Conservation (phyloP, 1,284 basidiomycete species). For the Leccinum solheimii region DNA sequence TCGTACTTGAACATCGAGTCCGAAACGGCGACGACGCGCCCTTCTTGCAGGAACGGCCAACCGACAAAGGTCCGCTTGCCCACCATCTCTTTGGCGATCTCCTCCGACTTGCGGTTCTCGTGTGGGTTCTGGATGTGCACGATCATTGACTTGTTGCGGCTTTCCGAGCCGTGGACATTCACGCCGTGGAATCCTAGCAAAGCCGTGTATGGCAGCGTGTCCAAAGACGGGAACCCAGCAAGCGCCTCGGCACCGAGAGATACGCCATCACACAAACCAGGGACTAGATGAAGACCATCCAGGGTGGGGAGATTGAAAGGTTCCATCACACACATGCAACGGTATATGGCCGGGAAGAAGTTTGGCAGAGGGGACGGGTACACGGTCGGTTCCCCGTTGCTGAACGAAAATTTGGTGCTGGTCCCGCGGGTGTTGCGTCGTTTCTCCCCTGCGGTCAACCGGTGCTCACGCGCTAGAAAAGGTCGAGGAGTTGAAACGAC, state of each 20-base stretch:
- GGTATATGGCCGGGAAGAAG: slow-evolving; percentile 90
- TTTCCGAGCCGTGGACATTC: slow-evolving; percentile 91
- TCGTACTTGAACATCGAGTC: slow-evolving; percentile 90
- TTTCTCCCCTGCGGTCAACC: slow-evolving; percentile 77
- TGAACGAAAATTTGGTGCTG: slow-evolving; percentile 79
- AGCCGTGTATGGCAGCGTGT: slow-evolving; percentile 84
- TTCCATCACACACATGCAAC: slow-evolving; percentile 78
- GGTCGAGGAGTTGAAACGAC: neutral
- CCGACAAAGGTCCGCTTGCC: slow-evolving; percentile 79
- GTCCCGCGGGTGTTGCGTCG: slow-evolving; percentile 79
- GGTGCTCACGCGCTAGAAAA: slow-evolving; percentile 66
- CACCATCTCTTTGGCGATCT: slow-evolving; percentile 75
- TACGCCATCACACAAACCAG: slow-evolving; percentile 89
- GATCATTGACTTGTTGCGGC: slow-evolving; percentile 90
- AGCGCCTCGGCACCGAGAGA: slow-evolving; percentile 84
- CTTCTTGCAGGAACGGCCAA: slow-evolving; percentile 97
- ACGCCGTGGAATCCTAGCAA: slow-evolving; percentile 85
- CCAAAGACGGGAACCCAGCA: slow-evolving; percentile 94
- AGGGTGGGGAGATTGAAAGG: slow-evolving; percentile 87
- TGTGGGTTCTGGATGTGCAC: slow-evolving; percentile 80
- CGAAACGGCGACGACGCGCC: slow-evolving; percentile 82
- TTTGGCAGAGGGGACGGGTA: slow-evolving; percentile 93
- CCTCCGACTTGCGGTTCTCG: slow-evolving; percentile 67
- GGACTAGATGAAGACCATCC: slow-evolving; percentile 82
- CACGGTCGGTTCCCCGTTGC: slow-evolving; percentile 57